Evolutionary conservation across 2,329 filamentous ascomycete species (phyloP).

Genomic region (Fusarium robinianum): DNA sequence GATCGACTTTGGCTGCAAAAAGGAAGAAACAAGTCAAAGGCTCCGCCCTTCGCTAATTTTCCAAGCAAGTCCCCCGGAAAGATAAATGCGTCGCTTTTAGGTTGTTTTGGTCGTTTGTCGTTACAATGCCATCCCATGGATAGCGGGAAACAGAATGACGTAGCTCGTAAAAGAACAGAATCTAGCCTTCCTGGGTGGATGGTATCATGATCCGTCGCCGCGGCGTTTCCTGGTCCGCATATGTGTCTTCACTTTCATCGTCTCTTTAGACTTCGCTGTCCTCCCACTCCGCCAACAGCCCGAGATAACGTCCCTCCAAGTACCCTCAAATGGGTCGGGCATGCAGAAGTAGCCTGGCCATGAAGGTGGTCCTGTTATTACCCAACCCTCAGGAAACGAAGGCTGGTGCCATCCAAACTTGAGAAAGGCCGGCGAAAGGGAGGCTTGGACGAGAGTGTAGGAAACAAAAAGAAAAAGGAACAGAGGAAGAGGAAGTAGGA

Average conservation of each 20-base stretch:
- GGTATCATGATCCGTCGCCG: constrained; percentile 6
- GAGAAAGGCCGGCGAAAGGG: too few relatives aligned
- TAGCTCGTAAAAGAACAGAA: constrained; percentile 4
- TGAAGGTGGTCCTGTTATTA: too few relatives aligned
- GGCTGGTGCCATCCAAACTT: too few relatives aligned
- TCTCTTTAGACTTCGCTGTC: not conserved
- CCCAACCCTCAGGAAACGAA: too few relatives aligned
- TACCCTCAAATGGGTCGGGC: too few relatives aligned
- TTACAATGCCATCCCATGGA: constrained; percentile 18
- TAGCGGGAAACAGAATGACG: constrained; percentile 2
- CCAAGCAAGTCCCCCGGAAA: constrained; percentile 13
- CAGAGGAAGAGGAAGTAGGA: too few relatives aligned
- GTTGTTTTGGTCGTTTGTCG: constrained; percentile 25
- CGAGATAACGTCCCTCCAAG: too few relatives aligned
- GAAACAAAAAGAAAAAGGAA: not conserved
- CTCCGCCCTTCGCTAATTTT: constrained; percentile 11
- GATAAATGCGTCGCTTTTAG: constrained; percentile 17
- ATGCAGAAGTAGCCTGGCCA: too few relatives aligned
- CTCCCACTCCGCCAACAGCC: too few relatives aligned
- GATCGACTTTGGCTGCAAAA: not conserved
- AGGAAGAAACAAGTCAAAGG: constrained; percentile 2
- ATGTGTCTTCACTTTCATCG: constrained; percentile 5
- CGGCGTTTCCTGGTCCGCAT: constrained; percentile 16
- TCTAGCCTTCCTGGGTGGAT: constrained; percentile 10
- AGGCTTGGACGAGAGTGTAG: too few relatives aligned